Percentiles rank a stretch among this genome's conserved stretches.
Evolutionary conservation across 805 yeast genomes (phyloP).

Genomic region (Metschnikowia vanudenii): DNA sequence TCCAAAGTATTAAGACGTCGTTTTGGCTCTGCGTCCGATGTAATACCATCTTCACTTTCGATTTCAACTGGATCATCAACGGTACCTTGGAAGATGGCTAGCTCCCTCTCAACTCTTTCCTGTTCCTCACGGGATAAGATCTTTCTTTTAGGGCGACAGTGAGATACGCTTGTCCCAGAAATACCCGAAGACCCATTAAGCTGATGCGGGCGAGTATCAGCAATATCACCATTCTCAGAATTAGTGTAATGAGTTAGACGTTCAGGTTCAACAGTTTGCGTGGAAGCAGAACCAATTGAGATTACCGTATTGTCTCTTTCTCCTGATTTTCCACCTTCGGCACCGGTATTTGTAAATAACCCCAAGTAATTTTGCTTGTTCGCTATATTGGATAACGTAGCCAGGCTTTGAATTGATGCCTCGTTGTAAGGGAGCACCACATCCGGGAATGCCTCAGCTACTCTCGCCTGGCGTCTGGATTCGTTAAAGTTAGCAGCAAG

Average conservation of each 20-base stretch:
- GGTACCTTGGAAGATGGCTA: slow-evolving; percentile 1
- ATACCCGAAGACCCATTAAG: too few species aligned
- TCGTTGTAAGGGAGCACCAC: neutral
- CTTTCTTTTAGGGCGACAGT: neutral
- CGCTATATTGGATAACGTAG: neutral
- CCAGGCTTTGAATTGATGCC: neutral
- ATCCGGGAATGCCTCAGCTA: neutral
- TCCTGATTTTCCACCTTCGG: too few species aligned
- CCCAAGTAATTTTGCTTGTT: neutral
- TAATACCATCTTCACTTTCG: slow-evolving; percentile 5
- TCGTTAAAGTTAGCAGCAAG: slow-evolving; percentile 5
- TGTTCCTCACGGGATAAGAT: neutral
- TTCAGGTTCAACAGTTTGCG: too few species aligned
- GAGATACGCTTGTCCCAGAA: neutral
- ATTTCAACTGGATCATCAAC: slow-evolving; percentile 9
- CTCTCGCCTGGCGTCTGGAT: neutral
- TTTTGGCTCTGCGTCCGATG: slow-evolving; percentile 1
- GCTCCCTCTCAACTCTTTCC: neutral
- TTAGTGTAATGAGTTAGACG: too few species aligned
- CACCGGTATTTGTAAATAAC: too few species aligned
- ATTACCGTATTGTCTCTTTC: too few species aligned
- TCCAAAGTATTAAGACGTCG: neutral
- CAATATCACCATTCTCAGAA: too few species aligned
- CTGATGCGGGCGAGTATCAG: too few species aligned
- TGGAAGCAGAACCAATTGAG: too few species aligned